Conservation (phyloP, 2,329 filamentous ascomycete genomes). For the Boeremia exigua region DNA sequence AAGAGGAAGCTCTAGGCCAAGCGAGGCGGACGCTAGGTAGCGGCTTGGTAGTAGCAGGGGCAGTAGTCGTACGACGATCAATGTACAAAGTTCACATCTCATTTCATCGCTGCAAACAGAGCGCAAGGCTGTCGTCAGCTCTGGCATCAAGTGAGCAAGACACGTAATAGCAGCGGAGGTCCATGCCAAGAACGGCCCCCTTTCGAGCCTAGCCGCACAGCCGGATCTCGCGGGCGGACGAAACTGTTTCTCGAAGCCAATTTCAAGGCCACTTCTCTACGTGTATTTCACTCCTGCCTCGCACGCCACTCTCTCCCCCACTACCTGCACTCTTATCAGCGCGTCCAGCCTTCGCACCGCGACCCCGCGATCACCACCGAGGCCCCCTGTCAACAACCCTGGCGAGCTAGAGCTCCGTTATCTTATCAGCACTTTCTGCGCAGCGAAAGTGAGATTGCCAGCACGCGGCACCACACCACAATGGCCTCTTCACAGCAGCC, state of each 20-base stretch:
- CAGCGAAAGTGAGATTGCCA: slow-evolving; percentile 7
- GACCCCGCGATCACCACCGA: slow-evolving; percentile 13
- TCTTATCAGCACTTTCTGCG: slow-evolving; percentile 40
- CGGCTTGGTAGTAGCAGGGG: neutral
- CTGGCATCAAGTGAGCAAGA: neutral
- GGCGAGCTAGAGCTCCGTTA: slow-evolving; percentile 36
- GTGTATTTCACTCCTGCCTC: slow-evolving; percentile 1
- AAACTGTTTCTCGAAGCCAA: slow-evolving; percentile 22
- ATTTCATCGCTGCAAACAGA: neutral
- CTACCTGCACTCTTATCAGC: neutral
- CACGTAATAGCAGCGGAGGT: slow-evolving; percentile 14
- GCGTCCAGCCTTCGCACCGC: neutral
- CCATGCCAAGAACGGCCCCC: slow-evolving; percentile 24
- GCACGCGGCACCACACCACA: slow-evolving; percentile 12
- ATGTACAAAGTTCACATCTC: slow-evolving; percentile 4
- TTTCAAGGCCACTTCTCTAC: slow-evolving; percentile 13
- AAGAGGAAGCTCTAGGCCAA: slow-evolving; percentile 14
- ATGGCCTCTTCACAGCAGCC: slow-evolving; percentile 39
- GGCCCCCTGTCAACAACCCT: slow-evolving; percentile 6
- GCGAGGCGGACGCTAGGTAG: neutral
- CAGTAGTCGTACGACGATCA: neutral
- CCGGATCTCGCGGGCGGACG: slow-evolving; percentile 31
- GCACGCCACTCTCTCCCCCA: slow-evolving; percentile 17
- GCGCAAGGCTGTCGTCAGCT: slow-evolving; percentile 6
- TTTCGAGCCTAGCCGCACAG: slow-evolving; percentile 32